Evolutionary conservation across 163 green algal species (phyloP), one percentile per base, ranked within the genome.

Genomic region (Trebouxiophyceae sp.): DNA sequence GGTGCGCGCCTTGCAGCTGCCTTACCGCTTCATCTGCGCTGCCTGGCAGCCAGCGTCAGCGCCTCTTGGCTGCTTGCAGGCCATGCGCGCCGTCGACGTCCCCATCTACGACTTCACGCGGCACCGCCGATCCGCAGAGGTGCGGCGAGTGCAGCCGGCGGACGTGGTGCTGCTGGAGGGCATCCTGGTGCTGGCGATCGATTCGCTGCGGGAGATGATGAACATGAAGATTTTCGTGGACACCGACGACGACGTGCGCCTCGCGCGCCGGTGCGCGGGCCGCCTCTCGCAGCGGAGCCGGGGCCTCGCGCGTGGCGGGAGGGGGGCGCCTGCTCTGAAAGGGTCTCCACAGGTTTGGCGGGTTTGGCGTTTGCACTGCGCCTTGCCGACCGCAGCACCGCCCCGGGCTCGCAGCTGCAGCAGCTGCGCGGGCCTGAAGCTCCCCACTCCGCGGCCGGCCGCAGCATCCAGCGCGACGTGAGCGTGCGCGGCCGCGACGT

Each of bases 181-280:
- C 62, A 97, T 97, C 71, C 71, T 97, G 62, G 87, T 97, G 65
- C 77, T 97, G 62, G 80, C 89, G 70, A 89, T 95, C 71, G 70
- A 85, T 60, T 67, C 86, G 45, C 62, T 97, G n/a, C 71, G 89
- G 4, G 61, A 78, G 1, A 60, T 91, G 75, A 81, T 95, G 28
- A 93, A 97, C 84, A 97, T 97, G 92, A 96, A 96, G 83, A 85
- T 99, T 55, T 97, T 89, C 69, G 86, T 92, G 46, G 86, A 94
- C 75, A 96, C 91, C 50, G 93, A 95, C 60, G 88, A 96, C 67
- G 88, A 96, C 60, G 85, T 95, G 30, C 79, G 84, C 29, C 74
- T 96, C 54, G 87, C 86, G 20, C 66, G 77, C 30, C 57, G 77
- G 72, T 80, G 55, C 3, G 57, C 55, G 1, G 23, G 7, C 1